A percentile compares a stretch with the other conserved stretches of the same genome.
Conservation (phyloP, 2,329 filamentous ascomycete species). For the Berkeleyomyces rouxiae region DNA sequence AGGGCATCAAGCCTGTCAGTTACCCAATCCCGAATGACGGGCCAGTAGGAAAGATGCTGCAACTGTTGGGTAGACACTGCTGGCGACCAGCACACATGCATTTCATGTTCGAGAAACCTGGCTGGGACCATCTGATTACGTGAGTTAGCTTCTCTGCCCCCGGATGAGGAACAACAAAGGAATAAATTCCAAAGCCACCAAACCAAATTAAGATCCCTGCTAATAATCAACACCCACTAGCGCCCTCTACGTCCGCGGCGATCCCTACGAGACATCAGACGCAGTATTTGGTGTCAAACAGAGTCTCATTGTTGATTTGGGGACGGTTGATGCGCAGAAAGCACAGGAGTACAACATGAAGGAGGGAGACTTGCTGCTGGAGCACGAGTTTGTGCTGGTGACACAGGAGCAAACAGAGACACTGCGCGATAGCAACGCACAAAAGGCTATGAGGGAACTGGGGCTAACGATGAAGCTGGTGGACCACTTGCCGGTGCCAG, state of each 20-base stretch:
- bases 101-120: conserved; percentile 73
- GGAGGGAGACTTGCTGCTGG: conserved; percentile 46
- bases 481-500: conserved; percentile 60
- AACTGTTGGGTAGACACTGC: conserved; percentile 51
- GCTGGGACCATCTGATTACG: conserved; percentile 71
- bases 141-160: conserved; percentile 27
- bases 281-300: conserved; percentile 80
- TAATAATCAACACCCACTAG: conserved; percentile 24
- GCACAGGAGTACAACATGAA: conserved; percentile 46
- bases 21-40: conserved; percentile 78
- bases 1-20: conserved; percentile 65
- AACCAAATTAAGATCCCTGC: neutral
- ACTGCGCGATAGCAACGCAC: conserved; percentile 46
- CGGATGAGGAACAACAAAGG: neutral
- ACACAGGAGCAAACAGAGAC: conserved; percentile 50
- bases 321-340: conserved; percentile 32
- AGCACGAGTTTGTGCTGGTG: conserved; percentile 64
- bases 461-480: conserved; percentile 56
- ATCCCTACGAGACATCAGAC: conserved; percentile 69
- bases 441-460: conserved; percentile 47
- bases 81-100: conserved; percentile 68
- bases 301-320: conserved; percentile 52
- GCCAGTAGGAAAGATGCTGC: conserved; percentile 59
- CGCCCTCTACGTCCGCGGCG: conserved; percentile 59
- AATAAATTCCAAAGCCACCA: neutral